phyloP scores from a whole-genome alignment of 768 basidiomycete species.

The Lactarius quietus region DNA sequence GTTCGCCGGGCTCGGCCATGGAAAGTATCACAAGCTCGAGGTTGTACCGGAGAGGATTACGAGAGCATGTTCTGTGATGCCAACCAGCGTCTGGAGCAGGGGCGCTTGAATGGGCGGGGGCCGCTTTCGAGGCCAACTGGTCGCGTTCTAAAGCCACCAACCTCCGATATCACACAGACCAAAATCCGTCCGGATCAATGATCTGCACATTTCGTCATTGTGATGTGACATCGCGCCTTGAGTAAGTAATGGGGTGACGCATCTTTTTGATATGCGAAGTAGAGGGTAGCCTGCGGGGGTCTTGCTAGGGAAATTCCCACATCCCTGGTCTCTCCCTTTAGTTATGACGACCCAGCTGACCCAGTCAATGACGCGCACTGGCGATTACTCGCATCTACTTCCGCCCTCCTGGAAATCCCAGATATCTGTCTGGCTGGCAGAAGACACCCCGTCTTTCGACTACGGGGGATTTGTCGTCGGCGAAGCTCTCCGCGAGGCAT shows the following conservation, averaged over 20 bases:
- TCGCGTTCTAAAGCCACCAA: too few relatives aligned
- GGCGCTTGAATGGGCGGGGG: too few relatives aligned
- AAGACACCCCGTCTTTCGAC: constrained; percentile 95
- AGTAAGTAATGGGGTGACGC: too few relatives aligned
- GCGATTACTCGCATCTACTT: constrained; percentile 59
- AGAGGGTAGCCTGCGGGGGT: too few relatives aligned
- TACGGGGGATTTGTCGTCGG: constrained; percentile 37
- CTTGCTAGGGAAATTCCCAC: neutral
- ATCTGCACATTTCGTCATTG: too few relatives aligned
- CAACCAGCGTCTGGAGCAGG: too few relatives aligned
- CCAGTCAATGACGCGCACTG: neutral
- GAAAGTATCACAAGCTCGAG: neutral
- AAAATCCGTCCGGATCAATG: too few relatives aligned
- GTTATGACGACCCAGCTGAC: neutral
- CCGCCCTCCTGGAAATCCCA: constrained; percentile 91
- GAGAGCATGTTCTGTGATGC: neutral
- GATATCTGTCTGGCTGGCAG: constrained; percentile 77
- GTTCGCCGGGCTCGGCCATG: neutral
- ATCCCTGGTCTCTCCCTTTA: too few relatives aligned
- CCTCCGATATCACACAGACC: too few relatives aligned
- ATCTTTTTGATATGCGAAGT: too few relatives aligned
- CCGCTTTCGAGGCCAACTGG: too few relatives aligned
- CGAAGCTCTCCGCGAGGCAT: constrained; percentile 80
- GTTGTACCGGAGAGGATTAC: neutral
- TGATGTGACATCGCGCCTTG: too few relatives aligned